Conservation (phyloP, 306 rosid genomes). For the Phaseolus lunatus region DNA sequence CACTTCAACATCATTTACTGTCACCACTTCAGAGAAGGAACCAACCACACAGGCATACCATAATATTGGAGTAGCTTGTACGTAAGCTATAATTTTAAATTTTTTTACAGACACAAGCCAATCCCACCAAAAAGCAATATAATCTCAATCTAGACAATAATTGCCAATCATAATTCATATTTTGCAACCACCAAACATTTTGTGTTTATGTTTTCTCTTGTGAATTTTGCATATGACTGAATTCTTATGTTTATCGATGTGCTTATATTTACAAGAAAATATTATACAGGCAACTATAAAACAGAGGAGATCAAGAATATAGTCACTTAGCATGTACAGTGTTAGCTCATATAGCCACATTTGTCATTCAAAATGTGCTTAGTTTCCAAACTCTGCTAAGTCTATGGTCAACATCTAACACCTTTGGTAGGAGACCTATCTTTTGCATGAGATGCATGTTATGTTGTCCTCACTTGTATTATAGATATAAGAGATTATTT, state of each 20-base stretch:
- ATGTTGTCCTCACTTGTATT: slow-evolving; percentile 3
- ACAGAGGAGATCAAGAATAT: background rate
- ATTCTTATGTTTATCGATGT: background rate
- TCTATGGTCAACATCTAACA: slow-evolving; percentile 34
- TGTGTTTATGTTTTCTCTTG: background rate
- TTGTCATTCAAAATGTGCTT: background rate
- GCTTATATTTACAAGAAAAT: background rate
- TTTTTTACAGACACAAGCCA: background rate
- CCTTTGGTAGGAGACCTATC: slow-evolving; percentile 32
- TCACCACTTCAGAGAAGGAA: background rate
- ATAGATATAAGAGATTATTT: background rate
- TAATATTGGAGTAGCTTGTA: slow-evolving; percentile 32
- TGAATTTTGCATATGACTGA: background rate
- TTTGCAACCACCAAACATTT: slow-evolving; percentile 4
- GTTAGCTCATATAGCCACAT: background rate
- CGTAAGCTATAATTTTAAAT: background rate
- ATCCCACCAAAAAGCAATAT: background rate
- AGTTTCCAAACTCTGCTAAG: background rate
- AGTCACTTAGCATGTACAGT: background rate
- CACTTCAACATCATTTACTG: background rate
- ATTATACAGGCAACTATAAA: background rate
- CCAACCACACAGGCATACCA: background rate
- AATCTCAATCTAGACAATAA: slow-evolving; percentile 22
- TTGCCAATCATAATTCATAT: slow-evolving; percentile 28
- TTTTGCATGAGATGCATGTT: slow-evolving; percentile 40